Percentiles rank a stretch among this genome's conserved stretches.
phyloP scores from a whole-genome alignment of 148 eudicot species.

The Vaccinium macrocarpon region DNA sequence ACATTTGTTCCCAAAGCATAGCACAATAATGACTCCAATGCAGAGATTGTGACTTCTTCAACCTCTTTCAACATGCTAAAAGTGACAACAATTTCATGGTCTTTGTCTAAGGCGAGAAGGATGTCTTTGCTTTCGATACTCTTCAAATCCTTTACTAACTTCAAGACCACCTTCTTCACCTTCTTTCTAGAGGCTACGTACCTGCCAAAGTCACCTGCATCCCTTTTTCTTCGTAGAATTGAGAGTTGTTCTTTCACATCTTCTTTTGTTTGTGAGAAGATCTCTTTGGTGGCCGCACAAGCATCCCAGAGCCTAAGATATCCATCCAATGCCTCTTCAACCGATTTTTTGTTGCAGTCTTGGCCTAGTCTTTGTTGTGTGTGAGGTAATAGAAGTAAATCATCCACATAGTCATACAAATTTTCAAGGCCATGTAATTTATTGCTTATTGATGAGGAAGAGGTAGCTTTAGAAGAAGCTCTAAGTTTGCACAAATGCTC shows the following conservation, averaged over 20 bases:
- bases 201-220: constrained; percentile 7
- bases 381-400: not conserved
- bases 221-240: constrained; percentile 18
- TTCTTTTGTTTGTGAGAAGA: constrained; percentile 25
- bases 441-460: constrained; percentile 34
- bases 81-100: constrained; percentile 5
- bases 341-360: constrained; percentile 15
- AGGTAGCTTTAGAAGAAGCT: constrained; percentile 36
- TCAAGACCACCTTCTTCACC: constrained; percentile 16
- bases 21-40: constrained; percentile 23
- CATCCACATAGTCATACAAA: not conserved
- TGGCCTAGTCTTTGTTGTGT: constrained; percentile 23
- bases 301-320: constrained; percentile 31
- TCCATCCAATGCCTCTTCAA: constrained; percentile 26
- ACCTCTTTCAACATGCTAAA: constrained; percentile 19
- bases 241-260: constrained; percentile 23
- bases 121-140: not conserved
- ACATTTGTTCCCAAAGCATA: constrained; percentile 14
- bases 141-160: constrained; percentile 12
- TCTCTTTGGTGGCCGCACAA: constrained; percentile 22
- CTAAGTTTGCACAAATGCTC: constrained; percentile 35
- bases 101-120: not conserved
- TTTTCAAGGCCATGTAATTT: constrained; percentile 30
- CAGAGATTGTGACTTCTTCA: constrained; percentile 17
- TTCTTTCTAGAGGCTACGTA: constrained; percentile 23